Base-by-base conservation (phyloP, 371 early-diverging fungal genomes). In the Lichtheimia corymbifera region DNA sequence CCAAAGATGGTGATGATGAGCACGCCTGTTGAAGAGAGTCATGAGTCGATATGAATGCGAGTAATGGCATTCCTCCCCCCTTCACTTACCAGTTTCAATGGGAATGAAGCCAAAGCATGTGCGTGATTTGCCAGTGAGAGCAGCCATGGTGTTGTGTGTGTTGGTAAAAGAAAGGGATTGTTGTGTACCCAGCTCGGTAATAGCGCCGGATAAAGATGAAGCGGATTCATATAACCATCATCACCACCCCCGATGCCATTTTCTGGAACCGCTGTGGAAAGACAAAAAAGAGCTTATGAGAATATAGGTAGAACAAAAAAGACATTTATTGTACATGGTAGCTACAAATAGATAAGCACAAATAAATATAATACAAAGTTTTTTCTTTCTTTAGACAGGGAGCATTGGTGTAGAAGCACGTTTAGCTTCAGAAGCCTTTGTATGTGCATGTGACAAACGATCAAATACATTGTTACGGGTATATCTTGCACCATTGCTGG, bases 371-470 rank as follows among this genome's bases (percentile, higher is more conserved):
- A 17, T 47, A 47, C 47, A 47, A 45, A 5, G 13, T 0, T 14
- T 12, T 2, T 22, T 7, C n/a, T n/a, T n/a, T n/a, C n/a, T 50
- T 30, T 47, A 62, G n/a, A 35, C 44, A 57, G 57, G 51, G 24
- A 42, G 56, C 7, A 61, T 40, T 2, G 62, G 55, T 14, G 66
- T 61, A 2, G 57, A 50, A 5, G 62, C 22, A 24, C 75, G 64
- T 47, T 80, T 80, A 1, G 80, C 80, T 54, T 73, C 69, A 12
- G 77, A 77, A 5, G 80, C 77, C 28, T 73, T 75, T 0, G 80
- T 80, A 40, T 80, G 80, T 3, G 65, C 67, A 22, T 58, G 55
- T 15, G 80, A 71, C 20, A 80, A 55, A 3, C 80, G 66, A 45
- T 74, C 77, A 64, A 80, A 80, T 0, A 80, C 75, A 24, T 58